Base-by-base conservation (phyloP, 495 filamentous ascomycete genomes). In the Lophium mytilinum region DNA sequence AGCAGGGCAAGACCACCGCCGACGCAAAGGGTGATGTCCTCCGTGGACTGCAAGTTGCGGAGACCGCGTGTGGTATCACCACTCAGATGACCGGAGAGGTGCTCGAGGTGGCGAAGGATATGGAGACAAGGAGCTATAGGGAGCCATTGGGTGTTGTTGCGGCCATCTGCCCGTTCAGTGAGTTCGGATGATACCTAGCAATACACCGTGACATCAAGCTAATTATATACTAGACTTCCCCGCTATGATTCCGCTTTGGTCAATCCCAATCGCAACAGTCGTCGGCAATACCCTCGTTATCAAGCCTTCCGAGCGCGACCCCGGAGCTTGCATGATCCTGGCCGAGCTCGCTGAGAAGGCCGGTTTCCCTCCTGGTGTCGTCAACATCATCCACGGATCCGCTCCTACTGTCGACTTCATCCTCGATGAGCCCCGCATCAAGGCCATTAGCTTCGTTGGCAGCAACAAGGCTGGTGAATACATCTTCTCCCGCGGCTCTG, bases 181-280 rank as follows among this genome's bases (percentile, higher is more conserved):
- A 69, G 89, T 80, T 30, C 3, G 24, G 24, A 30, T 30, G 24
- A 2, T 30, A 30, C 24, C 24, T 30, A 30, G 24, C 24, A 30
- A 30, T 30, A 30, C 24, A 30, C 24, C 2, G 6, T 30, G 24
- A 30, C 24, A 3, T 30, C 6, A 15, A 3, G 46, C 58, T 58
- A 53, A 62, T 43, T 24, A 3, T 10, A 19, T 1, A n/a, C 15
- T 62, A 94, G 89, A 98, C 76, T 99, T 99, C 76, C 93, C 93
- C 41, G 93, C 93, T 61, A 99, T 99, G 93, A 99, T 99, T 72
- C 93, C 93, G 17, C 78, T 99, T 9, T 99, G 93, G 93, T 94
- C 81, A 52, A 94, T 97, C 53, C 94, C 93, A 17, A 83, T 97
- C 67, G 94, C 93, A 40, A 96, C 90, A 11, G 82, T 94, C 2